Evolutionary conservation across 1,284 basidiomycete species (phyloP).

Genomic region (Leccinum pachyderme): DNA sequence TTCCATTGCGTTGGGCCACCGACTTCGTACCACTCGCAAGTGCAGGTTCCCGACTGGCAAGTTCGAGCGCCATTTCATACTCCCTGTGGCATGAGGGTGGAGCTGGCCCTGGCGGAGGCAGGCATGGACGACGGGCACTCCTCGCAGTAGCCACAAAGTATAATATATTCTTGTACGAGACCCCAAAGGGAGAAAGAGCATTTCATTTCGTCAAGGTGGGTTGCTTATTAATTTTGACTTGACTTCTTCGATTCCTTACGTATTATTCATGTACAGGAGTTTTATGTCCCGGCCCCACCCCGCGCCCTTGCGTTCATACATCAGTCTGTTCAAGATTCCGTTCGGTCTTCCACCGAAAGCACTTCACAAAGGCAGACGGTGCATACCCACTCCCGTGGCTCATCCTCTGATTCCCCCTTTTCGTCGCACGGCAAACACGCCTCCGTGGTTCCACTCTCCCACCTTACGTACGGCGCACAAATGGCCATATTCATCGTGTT

Average conservation of each 20-base stretch:
- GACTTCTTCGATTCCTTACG: background rate
- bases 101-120: conserved; percentile 33
- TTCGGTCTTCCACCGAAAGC: conserved; percentile 46
- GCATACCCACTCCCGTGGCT: conserved; percentile 28
- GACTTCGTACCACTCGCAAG: conserved; percentile 74
- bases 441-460: conserved; percentile 20
- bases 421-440: conserved; percentile 19
- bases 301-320: conserved; percentile 65
- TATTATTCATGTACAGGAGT: conserved; percentile 52
- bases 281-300: conserved; percentile 70
- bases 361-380: conserved; percentile 26
- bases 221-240: background rate
- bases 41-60: conserved; percentile 60
- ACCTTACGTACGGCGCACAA: conserved; percentile 59
- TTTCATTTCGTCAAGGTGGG: conserved; percentile 74
- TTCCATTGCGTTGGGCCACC: conserved; percentile 76
- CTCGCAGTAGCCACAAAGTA: conserved; percentile 75
- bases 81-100: conserved; percentile 61
- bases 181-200: conserved; percentile 75
- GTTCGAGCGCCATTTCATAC: conserved; percentile 59
- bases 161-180: conserved; percentile 73
- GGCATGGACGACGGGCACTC: conserved; percentile 54
- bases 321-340: conserved; percentile 57
- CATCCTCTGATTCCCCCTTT: conserved; percentile 24
- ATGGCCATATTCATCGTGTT: conserved; percentile 75